Evolutionary conservation across 192 early-diverging fungal genomes (phyloP), one percentile per base, ranked within the genome.

Genomic region (Entomortierella chlamydospora): DNA sequence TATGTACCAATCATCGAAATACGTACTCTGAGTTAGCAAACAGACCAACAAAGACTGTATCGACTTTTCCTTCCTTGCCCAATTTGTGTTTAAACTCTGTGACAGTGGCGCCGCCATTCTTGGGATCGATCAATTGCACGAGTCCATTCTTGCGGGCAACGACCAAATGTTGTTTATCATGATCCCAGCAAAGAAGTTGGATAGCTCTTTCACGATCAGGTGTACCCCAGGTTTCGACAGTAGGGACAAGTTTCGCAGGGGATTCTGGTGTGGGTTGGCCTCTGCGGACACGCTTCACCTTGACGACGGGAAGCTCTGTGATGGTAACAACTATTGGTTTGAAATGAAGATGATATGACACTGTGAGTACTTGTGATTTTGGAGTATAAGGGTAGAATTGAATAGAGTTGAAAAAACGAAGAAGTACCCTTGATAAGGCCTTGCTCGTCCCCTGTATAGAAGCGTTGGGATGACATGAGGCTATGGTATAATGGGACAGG

Each of bases 121-220:
- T 59, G 30, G 84, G 81, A 45, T 81, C 71, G 53, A 85, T 41
- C 47, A 88, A 70, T 22, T 88, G 58, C 33, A 89, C 72, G n/a
- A 66, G 59, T 12, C 88, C 88, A 72, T 76, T 84, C 63, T 87
- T 83, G 37, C 88, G 79, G 23, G 87, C 88, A n/a, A 87, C 79
- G 12, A 85, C 66, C 26, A 89, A 45, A 77, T 87, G 52, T 43
- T 82, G 68, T 54, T 80, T 67, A 47, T 74, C 70, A 54, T 74
- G 57, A 15, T 77, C 73, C 68, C 76, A 71, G 61, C 64, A 82
- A 59, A 84, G 33, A 41, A 82, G 37, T 53, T 84, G 79, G 41
- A 84, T 31, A 23, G 66, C 67, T 42, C 45, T 63, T 7, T 59
- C 61, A 29, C 79, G 70, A 39, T 79, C 73, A 30, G 76, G 70